These are phyloP conservation scores for Jacaranda mimosifolia DNA, from an alignment of 257 asterid species.

Conservation along the genomic window DNA sequence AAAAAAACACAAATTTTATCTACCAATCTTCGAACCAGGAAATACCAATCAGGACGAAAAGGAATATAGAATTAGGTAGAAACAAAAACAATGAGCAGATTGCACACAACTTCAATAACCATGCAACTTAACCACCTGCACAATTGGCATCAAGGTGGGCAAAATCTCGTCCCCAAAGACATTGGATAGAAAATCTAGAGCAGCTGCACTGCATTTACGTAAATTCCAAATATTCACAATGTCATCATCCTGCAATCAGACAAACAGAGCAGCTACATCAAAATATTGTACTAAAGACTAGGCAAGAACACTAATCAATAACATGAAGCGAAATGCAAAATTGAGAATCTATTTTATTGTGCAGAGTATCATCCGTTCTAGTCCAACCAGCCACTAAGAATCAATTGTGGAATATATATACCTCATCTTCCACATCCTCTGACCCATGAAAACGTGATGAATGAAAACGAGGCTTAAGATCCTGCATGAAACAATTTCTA, in stretches of 20 bases:
- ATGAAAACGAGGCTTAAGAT: conserved; percentile 97
- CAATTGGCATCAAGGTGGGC: conserved; percentile 87
- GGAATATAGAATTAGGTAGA: conserved; percentile 5
- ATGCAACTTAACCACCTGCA: conserved; percentile 58
- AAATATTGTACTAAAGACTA: neutral
- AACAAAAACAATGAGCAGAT: neutral
- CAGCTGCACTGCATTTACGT: conserved; percentile 93
- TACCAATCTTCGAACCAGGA: conserved; percentile 3
- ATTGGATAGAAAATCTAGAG: conserved; percentile 72
- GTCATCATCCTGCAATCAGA: conserved; percentile 84
- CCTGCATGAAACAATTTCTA: conserved; percentile 60
- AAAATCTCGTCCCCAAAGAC: conserved; percentile 73
- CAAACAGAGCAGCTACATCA: conserved; percentile 59
- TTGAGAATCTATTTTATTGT: neutral
- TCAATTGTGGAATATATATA: conserved; percentile 36
- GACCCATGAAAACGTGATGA: conserved; percentile 96
- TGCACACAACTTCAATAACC: conserved; percentile 30
- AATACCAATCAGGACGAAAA: conserved; percentile 16
- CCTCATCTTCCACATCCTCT: conserved; percentile 93
- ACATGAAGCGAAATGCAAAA: conserved; percentile 8
- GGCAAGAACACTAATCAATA: neutral
- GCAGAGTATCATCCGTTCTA: neutral
- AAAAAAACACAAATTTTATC: neutral
- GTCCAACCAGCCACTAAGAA: conserved; percentile 24
- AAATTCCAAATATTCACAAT: conserved; percentile 91